Evolutionary conservation across 2,329 filamentous ascomycete genomes (phyloP), one percentile per base, ranked within the genome.

Genomic region (Stachybotrys chlorohalonatus): DNA sequence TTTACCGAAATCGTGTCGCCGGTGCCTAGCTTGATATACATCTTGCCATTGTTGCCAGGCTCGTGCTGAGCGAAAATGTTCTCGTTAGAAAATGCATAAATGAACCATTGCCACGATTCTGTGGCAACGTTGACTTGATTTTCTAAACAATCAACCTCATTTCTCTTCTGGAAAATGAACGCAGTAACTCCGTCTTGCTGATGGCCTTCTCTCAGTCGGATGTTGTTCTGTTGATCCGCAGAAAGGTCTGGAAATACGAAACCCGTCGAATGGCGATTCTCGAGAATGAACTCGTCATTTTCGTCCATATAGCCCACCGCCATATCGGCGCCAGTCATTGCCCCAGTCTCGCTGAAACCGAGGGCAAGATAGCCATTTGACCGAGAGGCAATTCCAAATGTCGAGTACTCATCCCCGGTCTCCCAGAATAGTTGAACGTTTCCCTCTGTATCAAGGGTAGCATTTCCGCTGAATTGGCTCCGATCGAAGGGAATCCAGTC

Each of bases 281-380:
- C 52, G 52, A 53, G 30, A n/a, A 31, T 30, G 46, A 53, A 53
- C 17, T 53, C 46, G n/a, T 31, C 52, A 24, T 24, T 24, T 39
- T 53, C 46, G 17, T 49, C 52, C 45, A 49, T 49, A 8, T 47
- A 48, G n/a, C 52, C 52, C 16, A 53, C 52, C 5, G 52, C 52
- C 47, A 53, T 53, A 39, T 53, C 52, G 13, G 52, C 52, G 47
- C 52, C 52, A 31, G 52, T 53, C 52, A 53, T 53, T 9, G 52
- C 52, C 36, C 52, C 52, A 49, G 52, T 53, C 47, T 53, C 52
- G 52, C 52, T 53, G 45, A 53, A 53, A 24, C 52, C 52, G 46
- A 53, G 45, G 31, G 52, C 52, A 49, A 53, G 52, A 46, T 53
- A 53, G 16, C 52, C 52, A 8, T 15, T 49, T 31, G 52, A 53